These are phyloP conservation scores for Neophaeococcomyces mojaviensis DNA, from an alignment of 2,329 filamentous ascomycete species.

Conservation along the genomic window DNA sequence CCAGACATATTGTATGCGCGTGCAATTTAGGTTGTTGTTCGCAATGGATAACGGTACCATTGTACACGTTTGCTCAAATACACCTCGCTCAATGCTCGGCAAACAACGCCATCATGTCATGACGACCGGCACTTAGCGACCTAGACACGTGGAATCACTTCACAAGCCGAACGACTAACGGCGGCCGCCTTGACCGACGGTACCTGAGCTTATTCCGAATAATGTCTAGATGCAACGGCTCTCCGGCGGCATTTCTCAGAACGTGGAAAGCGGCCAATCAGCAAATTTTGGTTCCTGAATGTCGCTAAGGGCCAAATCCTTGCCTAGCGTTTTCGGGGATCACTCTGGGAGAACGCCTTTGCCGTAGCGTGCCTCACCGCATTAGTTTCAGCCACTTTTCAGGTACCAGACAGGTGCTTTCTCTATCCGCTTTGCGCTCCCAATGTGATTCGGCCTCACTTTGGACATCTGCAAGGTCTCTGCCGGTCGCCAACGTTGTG, in stretches of 20 bases:
- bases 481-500: neutral
- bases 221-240: conserved; percentile 15
- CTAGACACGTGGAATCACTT: conserved; percentile 14
- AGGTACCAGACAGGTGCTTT: no score
- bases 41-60: no score
- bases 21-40: no score
- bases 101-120: no score
- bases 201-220: conserved; percentile 20
- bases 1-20: no score
- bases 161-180: conserved; percentile 13
- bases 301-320: neutral
- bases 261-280: conserved; percentile 16
- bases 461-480: conserved; percentile 8
- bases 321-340: conserved; percentile 1
- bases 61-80: no score
- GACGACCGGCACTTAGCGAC: neutral
- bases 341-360: neutral
- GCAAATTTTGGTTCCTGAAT: conserved; percentile 16
- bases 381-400: conserved; percentile 15
- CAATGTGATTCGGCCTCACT: conserved; percentile 15
- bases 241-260: conserved; percentile 14
- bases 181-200: conserved; percentile 5
- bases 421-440: conserved; percentile 17
- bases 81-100: no score
- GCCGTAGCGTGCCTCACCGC: conserved; percentile 11